Conservation (phyloP, 108 stramenopile species). For the Fistulifera pelliculosa region DNA sequence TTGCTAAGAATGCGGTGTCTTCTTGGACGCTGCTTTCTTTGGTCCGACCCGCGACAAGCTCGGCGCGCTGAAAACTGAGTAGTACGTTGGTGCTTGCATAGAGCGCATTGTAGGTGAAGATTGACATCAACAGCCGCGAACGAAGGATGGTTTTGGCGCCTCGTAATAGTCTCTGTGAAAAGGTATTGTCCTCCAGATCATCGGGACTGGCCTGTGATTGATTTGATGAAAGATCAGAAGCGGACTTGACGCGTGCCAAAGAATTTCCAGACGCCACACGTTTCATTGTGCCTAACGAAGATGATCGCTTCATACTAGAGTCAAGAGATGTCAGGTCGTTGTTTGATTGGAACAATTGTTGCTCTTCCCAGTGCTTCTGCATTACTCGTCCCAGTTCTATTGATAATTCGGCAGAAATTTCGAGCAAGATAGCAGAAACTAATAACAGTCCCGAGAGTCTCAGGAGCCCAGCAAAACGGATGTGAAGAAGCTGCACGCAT, state of each 20-base stretch:
- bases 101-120: conserved; percentile 89
- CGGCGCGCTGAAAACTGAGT: conserved; percentile 82
- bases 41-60: conserved; percentile 59
- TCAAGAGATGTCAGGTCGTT: conserved; percentile 55
- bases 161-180: conserved; percentile 73
- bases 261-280: conserved; percentile 70
- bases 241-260: conserved; percentile 18
- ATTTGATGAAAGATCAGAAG: conserved; percentile 8
- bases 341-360: conserved; percentile 46
- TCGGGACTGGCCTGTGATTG: background rate
- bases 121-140: conserved; percentile 77
- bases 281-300: conserved; percentile 73
- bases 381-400: conserved; percentile 82
- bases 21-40: conserved; percentile 35
- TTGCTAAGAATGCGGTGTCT: conserved; percentile 84
- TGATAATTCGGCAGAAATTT: conserved; percentile 64
- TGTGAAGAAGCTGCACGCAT: conserved; percentile 41
- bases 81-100: conserved; percentile 72
- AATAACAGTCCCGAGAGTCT: conserved; percentile 65
- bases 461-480: conserved; percentile 61
- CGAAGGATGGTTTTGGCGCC: conserved; percentile 77
- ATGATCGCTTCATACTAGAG: conserved; percentile 53
- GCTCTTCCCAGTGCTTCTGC: conserved; percentile 83
- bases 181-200: conserved; percentile 52
- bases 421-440: conserved; percentile 62